Base-by-base conservation (phyloP, 805 yeast species). In the Yarrowia deformans region DNA sequence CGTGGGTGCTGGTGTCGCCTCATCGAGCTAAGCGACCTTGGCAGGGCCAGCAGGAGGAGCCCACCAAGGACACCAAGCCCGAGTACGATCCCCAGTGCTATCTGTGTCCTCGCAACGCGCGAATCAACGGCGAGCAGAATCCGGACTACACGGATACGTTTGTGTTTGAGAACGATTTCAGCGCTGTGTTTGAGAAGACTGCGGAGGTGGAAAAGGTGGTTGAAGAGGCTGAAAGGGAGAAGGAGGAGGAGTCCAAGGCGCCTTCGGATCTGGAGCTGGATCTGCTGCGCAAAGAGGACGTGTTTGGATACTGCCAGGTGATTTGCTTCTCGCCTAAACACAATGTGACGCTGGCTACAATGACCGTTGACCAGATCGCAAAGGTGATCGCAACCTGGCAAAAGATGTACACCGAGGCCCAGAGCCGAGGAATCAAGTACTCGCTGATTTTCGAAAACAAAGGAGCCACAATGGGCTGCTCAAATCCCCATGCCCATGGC, bases 401-500 rank as follows among this genome's bases (percentile, higher is more conserved):
- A 73, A 71, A 75, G 7, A 80, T 88, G 45, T 88, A 86, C 75
- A 40, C 74, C 23, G 81, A 79, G 39, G 79, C 88, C 46, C 77
- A 82, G 49, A 71, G 71, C 14, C 77, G 78, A n/a, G 77, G 79
- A 2, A 86, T 89, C 39, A 72, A 70, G 32, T 88, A 89, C 77
- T 78, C 89, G 70, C 93, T 89, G 78, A 87, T 89, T 46, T 89
- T 89, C 75, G 94, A 89, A 76, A 89, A 89, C 76, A 89, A 89
- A 77, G 93, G 93, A 39, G 81, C 87, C 50, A 89, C 90, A 7
- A 89, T 89, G 93, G 93, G 93, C 48, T 89, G 93, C 75, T 88
- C 92, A 3, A 89, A 89, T 75, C 89, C 91, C 1, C 94, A 89
- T 77, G 93, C 93, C 8, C 94, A 89, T 72, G 91, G 93, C 35